Conservation (phyloP, 1,139 yeast genomes). For the Kluyveromyces sp. region DNA sequence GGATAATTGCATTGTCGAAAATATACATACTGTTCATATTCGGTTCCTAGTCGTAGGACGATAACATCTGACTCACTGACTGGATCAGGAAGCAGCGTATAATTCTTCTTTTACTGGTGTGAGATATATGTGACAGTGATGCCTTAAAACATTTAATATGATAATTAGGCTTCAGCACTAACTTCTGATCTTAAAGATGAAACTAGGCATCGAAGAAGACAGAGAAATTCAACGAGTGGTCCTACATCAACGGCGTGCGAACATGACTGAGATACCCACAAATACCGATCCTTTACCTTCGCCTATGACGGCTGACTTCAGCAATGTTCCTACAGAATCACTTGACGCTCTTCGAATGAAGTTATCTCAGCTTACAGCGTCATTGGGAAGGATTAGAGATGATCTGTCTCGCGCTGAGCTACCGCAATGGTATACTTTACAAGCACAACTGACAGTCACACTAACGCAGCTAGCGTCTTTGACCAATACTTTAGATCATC, state of each 20-base stretch:
- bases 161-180: too few relatives aligned
- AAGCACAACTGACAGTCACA: conserved; percentile 76
- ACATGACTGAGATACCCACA: conserved; percentile 4
- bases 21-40: conserved; percentile 9
- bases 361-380: conserved; percentile 47
- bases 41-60: not conserved
- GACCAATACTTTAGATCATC: conserved; percentile 56
- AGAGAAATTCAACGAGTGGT: too few relatives aligned
- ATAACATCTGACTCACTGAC: not conserved
- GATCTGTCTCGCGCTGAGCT: conserved; percentile 35
- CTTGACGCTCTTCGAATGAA: conserved; percentile 55
- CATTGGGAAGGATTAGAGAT: conserved; percentile 40
- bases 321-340: conserved; percentile 50
- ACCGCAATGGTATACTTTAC: conserved; percentile 44
- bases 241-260: not conserved
- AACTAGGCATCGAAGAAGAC: too few relatives aligned
- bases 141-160: too few relatives aligned
- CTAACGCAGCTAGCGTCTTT: conserved; percentile 75
- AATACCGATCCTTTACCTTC: conserved; percentile 3
- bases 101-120: too few relatives aligned
- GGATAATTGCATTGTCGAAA: too few relatives aligned
- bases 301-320: conserved; percentile 15
- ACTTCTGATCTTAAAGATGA: too few relatives aligned
- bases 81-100: too few relatives aligned
- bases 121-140: too few relatives aligned